Evolutionary conservation across 2,329 filamentous ascomycete genomes (phyloP).

Genomic region (Cylindrodendrum hubeiense): DNA sequence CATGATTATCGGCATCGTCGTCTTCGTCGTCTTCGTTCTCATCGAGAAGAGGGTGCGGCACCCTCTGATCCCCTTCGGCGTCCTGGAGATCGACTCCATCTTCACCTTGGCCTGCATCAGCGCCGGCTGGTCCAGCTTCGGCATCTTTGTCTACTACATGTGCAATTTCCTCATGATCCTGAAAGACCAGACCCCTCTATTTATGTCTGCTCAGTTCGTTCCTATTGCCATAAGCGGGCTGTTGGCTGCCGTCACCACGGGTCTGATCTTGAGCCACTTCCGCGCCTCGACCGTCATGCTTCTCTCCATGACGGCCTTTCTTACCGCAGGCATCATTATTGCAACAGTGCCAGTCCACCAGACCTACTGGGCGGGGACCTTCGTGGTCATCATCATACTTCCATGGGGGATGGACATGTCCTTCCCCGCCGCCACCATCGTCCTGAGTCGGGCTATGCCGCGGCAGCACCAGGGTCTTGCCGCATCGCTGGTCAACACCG

Average conservation of each 20-base stretch:
- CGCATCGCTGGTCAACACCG: slow-evolving; percentile 66
- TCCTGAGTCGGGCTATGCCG: slow-evolving; percentile 64
- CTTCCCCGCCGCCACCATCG: slow-evolving; percentile 69
- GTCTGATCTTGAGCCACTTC: slow-evolving; percentile 48
- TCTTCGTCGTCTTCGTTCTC: slow-evolving; percentile 65
- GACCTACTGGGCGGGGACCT: slow-evolving; percentile 72
- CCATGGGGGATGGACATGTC: slow-evolving; percentile 73
- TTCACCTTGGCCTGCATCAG: slow-evolving; percentile 65
- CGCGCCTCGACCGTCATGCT: slow-evolving; percentile 51
- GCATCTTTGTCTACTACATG: slow-evolving; percentile 61
- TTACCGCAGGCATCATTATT: slow-evolving; percentile 53
- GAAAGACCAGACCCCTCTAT: slow-evolving; percentile 54
- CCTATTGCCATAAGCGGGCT: slow-evolving; percentile 52
- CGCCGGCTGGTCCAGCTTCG: slow-evolving; percentile 63
- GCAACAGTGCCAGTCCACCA: slow-evolving; percentile 61
- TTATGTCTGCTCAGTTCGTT: slow-evolving; percentile 53
- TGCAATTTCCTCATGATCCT: slow-evolving; percentile 59
- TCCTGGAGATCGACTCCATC: slow-evolving; percentile 16
- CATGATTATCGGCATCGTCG: slow-evolving; percentile 65
- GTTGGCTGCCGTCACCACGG: slow-evolving; percentile 56
- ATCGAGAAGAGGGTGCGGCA: slow-evolving; percentile 61
- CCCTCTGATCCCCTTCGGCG: slow-evolving; percentile 67
- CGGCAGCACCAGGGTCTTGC: slow-evolving; percentile 55
- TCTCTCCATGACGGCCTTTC: slow-evolving; percentile 55
- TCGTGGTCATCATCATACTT: slow-evolving; percentile 58